Evolutionary conservation across 371 early-diverging fungal genomes (phyloP), one percentile per base, ranked within the genome.

Genomic region (Mortierella sp.): DNA sequence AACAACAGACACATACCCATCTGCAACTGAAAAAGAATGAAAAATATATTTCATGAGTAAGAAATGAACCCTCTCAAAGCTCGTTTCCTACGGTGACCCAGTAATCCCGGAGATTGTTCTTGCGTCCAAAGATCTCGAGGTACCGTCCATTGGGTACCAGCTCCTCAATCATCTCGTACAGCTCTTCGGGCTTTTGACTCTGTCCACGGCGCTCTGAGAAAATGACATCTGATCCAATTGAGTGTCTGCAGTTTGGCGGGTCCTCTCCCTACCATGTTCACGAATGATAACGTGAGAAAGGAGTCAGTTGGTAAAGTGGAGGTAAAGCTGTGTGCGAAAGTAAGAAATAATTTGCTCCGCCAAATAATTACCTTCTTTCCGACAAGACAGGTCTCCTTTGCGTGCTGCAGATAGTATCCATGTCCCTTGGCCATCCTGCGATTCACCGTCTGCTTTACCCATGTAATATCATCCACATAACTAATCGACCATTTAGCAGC

Each of bases 31-130:
- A 61, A 64, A 34, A 0, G 31, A 64, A 37, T 21, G 10, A 24
- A 37, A 50, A 21, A 24, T 64, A 5, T 64, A 24, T 64, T 24
- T 34, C 16, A 5, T 71, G 3, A 37, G 44, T 31, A 44, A 16
- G 3, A 11, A 26, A 1, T 4, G 14, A 11, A 16, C 14, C 57
- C 26, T 43, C n/a, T 67, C 48, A 83, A 11, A 98, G 91, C 87
- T 98, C 97, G 84, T 98, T 98, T 76, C 98, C 98, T 76, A 98
- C 92, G 5, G 98, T 98, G 40, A 97, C 96, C 98, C 98, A 98
- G 82, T 95, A 96, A 89, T 97, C 97, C 71, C 98, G 91, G 31
- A 97, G 88, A 83, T 98, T 98, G 89, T 98, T 97, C 84, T 96
- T 96, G 79, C 98, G 92, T 31, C 98, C 97, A 93, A 97, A 97